Evolutionary conservation across 2,329 filamentous ascomycete genomes (phyloP).

Genomic region (Aspergillus amoenus): DNA sequence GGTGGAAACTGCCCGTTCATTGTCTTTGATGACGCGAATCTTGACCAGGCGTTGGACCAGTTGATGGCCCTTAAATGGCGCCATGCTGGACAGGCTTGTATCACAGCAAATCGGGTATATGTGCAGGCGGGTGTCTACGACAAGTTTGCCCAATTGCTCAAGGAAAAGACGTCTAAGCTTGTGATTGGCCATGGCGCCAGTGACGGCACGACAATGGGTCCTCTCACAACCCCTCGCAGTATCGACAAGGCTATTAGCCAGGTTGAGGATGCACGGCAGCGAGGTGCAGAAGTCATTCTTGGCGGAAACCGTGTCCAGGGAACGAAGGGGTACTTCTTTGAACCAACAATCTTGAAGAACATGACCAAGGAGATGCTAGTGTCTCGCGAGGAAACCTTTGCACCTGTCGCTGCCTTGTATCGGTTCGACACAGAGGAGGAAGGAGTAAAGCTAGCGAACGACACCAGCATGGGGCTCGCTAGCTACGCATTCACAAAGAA

Average conservation of each 20-base stretch:
- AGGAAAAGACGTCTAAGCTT: conserved; percentile 52
- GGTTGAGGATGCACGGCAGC: conserved; percentile 62
- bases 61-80: conserved; percentile 45
- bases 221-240: conserved; percentile 57
- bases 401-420: conserved; percentile 63
- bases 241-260: conserved; percentile 58
- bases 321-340: conserved; percentile 67
- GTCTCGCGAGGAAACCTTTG: conserved; percentile 63
- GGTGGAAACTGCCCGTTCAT: conserved; percentile 66
- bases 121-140: conserved; percentile 48
- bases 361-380: conserved; percentile 60
- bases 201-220: conserved; percentile 58
- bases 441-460: conserved; percentile 59
- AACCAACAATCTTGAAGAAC: conserved; percentile 64
- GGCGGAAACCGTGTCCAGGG: conserved; percentile 53
- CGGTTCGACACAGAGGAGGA: conserved; percentile 67
- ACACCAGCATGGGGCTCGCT: conserved; percentile 64
- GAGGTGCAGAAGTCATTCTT: conserved; percentile 63
- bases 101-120: conserved; percentile 47
- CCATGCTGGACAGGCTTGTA: conserved; percentile 46
- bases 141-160: conserved; percentile 55
- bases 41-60: conserved; percentile 48
- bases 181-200: conserved; percentile 61
- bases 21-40: conserved; percentile 64
- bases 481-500: conserved; percentile 70